Base-by-base conservation (phyloP, 2,329 filamentous ascomycete species). In the Colletotrichum abscissum region DNA sequence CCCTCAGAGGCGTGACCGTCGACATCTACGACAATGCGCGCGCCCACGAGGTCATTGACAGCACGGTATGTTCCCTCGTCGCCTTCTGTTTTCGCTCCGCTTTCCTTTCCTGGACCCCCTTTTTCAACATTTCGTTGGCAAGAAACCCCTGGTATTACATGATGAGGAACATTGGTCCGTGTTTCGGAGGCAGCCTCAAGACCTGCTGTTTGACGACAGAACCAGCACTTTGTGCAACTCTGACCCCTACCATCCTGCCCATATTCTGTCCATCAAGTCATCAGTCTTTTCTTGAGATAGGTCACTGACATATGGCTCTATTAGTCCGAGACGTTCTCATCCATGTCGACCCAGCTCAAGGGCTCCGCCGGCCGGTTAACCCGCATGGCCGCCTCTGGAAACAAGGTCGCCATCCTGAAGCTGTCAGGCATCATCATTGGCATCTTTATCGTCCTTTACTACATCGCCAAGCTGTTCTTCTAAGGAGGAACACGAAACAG, bases 11-110 rank as follows among this genome's bases (percentile, higher is more conserved):
- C 83, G 95, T 99, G 63, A 99, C 97, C 55, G 91, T 98, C 76
- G 95, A 99, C 86, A 99, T 99, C 80, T 98, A 98, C 88, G 95
- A 98, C 85, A 95, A 97, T 82, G 97, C 97, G 63, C 91, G 95
- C 72, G 91, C 94, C 78, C 96, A 98, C 79, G 91, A 93, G 76
- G 90, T 97, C 75, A 94, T 99, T 77, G 95, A 99, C 84, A 92
- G 91, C 79, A 96, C 94, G 52, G 94, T 97, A 88, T 72, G 91
- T 85, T 49, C 52, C 19, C 57, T 30, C 42, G 30, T 69, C 42
- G 30, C 71, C 6, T 30, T 42, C 49, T 14, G n/a, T n/a, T 28
- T 28, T 52, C 24, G 19, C 24, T 26, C 26, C 12, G 38, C 59
- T 24, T 64, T 59, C 24, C 19, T 24, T 22, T 54, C 12, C 7